Base-by-base conservation (phyloP, 352 stramenopile species). In the Elongisporangium undulatum region DNA sequence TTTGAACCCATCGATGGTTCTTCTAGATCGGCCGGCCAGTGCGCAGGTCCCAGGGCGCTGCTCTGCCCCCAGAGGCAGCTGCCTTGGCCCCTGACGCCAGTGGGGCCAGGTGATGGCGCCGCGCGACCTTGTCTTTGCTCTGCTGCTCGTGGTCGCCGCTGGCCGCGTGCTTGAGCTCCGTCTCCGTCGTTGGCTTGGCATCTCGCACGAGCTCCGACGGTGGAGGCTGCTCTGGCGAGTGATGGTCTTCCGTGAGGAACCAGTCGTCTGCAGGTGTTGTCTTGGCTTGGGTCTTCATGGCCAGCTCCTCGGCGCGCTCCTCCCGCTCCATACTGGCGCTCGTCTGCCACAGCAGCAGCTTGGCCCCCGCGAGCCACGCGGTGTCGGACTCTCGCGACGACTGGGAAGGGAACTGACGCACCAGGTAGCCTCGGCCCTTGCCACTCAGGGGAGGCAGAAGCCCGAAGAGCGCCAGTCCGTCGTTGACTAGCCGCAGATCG, bases 291-390 rank as follows among this genome's bases (percentile, higher is more conserved):
- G 65, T 63, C 15, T 65, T 59, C 20, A 57, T 61, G 41, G 53
- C 59, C 3, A 66, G 22, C 29, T 79, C 71, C 24, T 80, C 74
- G 1, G 61, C 60, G 10, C 72, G 48, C 10, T 80, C 72, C 39
- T 89, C 79, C 7, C 75, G 77, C 6, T 69, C 75, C 4, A 89
- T 61, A 59, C 79, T 89, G 49, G 22, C 58, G 39, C 53, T 75
- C 1, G 79, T 89, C 52, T 89, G 79, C 77, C 79, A 90, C 0
- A 90, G 68, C 24, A 87, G 29, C 0, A 87, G 52, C 58, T 86
- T 90, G 0, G 75, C 73, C 9, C 64, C 70, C 20, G 61, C 62
- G 19, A 90, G 63, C 77, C 79, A 90, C 17, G 63, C 29, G 26
- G 26, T 38, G 26, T 38, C 1, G 75, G 54, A 0, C 45, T 72